These are phyloP conservation scores for Xylaria sp. DNA, from an alignment of 2,329 filamentous ascomycete species.

Conservation along the genomic window DNA sequence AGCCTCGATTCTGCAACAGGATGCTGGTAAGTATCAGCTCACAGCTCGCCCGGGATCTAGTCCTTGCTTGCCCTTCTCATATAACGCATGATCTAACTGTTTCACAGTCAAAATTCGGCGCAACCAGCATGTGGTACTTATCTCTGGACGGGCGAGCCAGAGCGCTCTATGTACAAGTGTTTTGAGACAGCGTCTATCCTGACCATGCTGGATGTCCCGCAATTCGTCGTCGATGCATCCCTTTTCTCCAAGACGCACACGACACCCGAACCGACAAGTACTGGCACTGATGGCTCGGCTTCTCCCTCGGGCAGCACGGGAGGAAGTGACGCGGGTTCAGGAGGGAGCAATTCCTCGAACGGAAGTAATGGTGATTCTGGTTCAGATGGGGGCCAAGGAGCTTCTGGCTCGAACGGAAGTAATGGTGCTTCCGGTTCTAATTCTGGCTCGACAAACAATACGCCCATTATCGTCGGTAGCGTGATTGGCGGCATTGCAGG, in stretches of 20 bases:
- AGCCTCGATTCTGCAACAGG: constrained; percentile 48
- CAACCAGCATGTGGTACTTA: constrained; percentile 53
- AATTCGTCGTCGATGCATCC: constrained; percentile 50
- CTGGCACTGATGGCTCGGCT: constrained; percentile 18
- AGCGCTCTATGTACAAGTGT: constrained; percentile 54
- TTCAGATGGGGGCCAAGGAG: not conserved
- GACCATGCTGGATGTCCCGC: constrained; percentile 52
- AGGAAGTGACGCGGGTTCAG: constrained; percentile 6
- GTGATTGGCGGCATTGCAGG: constrained; percentile 48
- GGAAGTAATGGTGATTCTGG: constrained; percentile 2
- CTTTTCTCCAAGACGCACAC: constrained; percentile 41
- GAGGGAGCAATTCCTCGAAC: not conserved
- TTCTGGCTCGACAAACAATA: constrained; percentile 31
- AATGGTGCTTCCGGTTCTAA: not conserved
- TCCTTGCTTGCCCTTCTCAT: not conserved
- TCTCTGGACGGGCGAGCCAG: constrained; percentile 52
- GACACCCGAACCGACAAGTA: constrained; percentile 32
- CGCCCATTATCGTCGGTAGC: constrained; percentile 49
- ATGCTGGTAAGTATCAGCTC: constrained; percentile 51
- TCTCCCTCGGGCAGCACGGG: constrained; percentile 14
- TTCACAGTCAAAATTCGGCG: constrained; percentile 32
- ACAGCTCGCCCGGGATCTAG: not conserved
- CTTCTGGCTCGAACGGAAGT: not conserved
- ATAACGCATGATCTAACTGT: constrained; percentile 7
- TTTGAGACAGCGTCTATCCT: constrained; percentile 45